These are phyloP conservation scores for Pichia sp. DNA, from an alignment of 1,139 yeast species.

Conservation along the genomic window DNA sequence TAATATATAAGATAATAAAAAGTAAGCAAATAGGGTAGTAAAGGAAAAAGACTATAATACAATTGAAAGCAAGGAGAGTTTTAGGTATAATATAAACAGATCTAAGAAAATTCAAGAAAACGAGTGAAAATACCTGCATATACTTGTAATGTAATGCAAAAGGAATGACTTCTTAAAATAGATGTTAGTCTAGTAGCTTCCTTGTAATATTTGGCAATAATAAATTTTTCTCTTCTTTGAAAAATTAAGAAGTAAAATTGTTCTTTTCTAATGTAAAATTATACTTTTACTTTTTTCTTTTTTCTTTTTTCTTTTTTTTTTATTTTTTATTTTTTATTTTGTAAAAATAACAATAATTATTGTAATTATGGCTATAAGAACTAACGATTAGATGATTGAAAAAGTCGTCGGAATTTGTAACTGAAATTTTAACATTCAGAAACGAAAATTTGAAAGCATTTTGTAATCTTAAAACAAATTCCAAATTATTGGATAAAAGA, in stretches of 20 bases:
- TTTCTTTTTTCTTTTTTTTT: background rate
- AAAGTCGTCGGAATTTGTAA: background rate
- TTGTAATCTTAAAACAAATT: too few relatives aligned
- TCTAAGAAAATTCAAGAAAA: background rate
- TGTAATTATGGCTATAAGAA: too few relatives aligned
- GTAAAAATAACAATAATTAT: too few relatives aligned
- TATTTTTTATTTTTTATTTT: too few relatives aligned
- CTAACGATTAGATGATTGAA: background rate
- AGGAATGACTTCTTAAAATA: background rate
- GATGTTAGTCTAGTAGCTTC: background rate
- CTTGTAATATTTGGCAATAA: background rate
- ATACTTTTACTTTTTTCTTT: background rate
- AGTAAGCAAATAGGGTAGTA: background rate
- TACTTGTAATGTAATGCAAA: background rate
- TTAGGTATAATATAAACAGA: background rate
- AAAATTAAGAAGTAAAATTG: too few relatives aligned
- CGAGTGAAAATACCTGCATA: conserved; percentile 1
- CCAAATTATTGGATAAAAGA: too few relatives aligned
- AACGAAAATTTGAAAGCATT: too few relatives aligned
- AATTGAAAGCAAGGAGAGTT: conserved; percentile 3
- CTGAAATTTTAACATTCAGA: too few relatives aligned
- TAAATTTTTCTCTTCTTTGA: background rate
- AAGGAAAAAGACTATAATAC: conserved; percentile 3
- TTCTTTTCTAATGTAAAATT: background rate
- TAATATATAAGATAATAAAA: background rate